Evolutionary conservation across 495 filamentous ascomycete species (phyloP), one percentile per base, ranked within the genome.

Genomic region (Hypomontagnella monticulosa): DNA sequence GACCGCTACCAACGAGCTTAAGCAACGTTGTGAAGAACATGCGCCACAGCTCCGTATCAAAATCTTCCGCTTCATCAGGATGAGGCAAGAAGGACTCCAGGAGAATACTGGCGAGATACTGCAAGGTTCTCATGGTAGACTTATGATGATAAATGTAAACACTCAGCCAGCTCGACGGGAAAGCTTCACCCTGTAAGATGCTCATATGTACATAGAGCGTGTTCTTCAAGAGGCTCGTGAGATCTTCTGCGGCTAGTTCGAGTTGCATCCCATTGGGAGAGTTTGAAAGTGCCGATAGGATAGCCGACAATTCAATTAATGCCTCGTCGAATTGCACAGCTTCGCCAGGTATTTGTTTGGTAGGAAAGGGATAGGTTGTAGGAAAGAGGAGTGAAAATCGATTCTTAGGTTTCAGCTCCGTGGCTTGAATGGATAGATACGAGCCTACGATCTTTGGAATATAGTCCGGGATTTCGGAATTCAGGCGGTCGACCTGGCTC

Each of bases 71-170:
- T 67, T 98, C 92, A 63, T 97, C 96, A 1, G 93, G 92, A 54
- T 91, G 80, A 0, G 96, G 94, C 1, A 97, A 80, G 61, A 92
- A 92, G 0, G 84, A 87, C 12, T 91, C 86, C 36, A 92, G 83
- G 51, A 99, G 79, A 12, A 96, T 86, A 38, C 87, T 81, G 10
- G 89, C 88, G 16, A 97, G 78, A 59, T 91, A 89, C 74, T 97
- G 92, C n/a, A 99, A 82, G 10, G 88, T 90, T 58, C 89, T 89
- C 79, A 98, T 89, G 3, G 92, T 89, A 1, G 92, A 93, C 72
- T 91, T 93, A 74, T 98, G 95, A 71, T 99, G 93, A 75, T 92
- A 97, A 38, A 97, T 92, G 74, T 96, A 92, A 36, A 96, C 85
- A 73, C 92, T 97, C 36, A 99, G 83, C 96, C 95, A 99, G 65